Evolutionary conservation across 257 asterid species (phyloP).

Genomic region (Leptodermis oblonga): DNA sequence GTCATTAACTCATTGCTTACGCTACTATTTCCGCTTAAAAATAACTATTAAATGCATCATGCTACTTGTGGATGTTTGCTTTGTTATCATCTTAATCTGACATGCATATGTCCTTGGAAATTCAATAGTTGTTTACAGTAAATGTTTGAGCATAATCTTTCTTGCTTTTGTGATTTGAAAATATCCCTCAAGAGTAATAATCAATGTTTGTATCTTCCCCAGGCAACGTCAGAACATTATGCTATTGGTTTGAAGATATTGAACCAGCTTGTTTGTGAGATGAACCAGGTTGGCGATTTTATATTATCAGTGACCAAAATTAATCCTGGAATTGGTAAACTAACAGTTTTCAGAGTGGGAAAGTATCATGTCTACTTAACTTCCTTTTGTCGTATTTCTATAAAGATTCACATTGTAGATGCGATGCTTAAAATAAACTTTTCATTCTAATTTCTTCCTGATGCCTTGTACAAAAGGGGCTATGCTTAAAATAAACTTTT

Average conservation of each 20-base stretch:
- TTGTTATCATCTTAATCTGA: too few relatives aligned
- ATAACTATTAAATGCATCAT: background rate
- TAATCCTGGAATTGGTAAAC: background rate
- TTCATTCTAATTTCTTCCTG: background rate
- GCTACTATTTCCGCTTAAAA: background rate
- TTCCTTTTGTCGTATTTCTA: background rate
- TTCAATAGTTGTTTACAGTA: background rate
- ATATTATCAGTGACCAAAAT: background rate
- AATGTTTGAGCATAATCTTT: background rate
- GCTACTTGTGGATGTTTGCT: background rate
- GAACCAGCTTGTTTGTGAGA: constrained; percentile 92
- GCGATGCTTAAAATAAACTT: background rate
- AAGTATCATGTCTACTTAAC: background rate
- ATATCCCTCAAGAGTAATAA: background rate
- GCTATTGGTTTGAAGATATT: constrained; percentile 91
- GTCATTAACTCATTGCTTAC: background rate
- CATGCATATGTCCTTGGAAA: background rate
- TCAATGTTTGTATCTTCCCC: constrained; percentile 33
- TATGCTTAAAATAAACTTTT: too few relatives aligned
- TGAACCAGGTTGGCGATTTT: constrained; percentile 72
- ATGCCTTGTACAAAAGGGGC: background rate
- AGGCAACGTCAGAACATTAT: constrained; percentile 87
- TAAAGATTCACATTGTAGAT: background rate
- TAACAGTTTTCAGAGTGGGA: background rate
- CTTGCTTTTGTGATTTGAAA: background rate